Base-by-base conservation (phyloP, 345 rosid species). In the Bruguiera gymnorhiza region DNA sequence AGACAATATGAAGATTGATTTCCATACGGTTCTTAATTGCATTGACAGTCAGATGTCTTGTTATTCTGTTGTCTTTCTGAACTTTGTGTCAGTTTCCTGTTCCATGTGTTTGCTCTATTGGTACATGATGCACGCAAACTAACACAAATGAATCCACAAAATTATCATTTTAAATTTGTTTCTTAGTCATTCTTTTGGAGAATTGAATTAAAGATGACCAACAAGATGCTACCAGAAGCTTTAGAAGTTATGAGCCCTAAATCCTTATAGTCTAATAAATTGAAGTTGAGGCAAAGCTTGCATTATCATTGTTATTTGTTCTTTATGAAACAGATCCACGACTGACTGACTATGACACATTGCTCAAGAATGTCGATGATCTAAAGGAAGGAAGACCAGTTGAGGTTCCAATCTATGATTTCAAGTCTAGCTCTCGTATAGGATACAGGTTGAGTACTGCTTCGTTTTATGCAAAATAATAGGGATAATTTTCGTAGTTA, bases 341-440 rank as follows among this genome's bases (percentile, higher is more conserved):
- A 60, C 74, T 96, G 82, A 96, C 99, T 7, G 99, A 96, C 78
- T 92, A 92, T 63, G 99, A 86, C 60, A 89, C 93, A 37, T 81
- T 96, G 80, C 96, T 95, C 50, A 70, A 86, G 87, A 86, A 92
- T 83, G 79, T 95, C 53, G 79, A 80, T 57, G 97, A 92, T 77
- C 82, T 95, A 46, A 92, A 86, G 83, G 89, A 75, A 27, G 98
- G 97, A 67, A 95, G 86, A 80, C 76, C 84, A 62, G 87, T 76
- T 18, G 82, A 92, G 79, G 94, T 92, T 71, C 99, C 99, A 65
- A 84, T 95, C 62, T 95, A 95, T 77, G 99, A 95, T 81, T 95
- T 95, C 80, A 92, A 89, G 81, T 81, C 91, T 80, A 95, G 99
- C 80, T 83, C 97, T 30, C 90, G 98, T 43, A 73, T 75, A 54